Evolutionary conservation across 345 rosid species (phyloP), one percentile per base, ranked within the genome.

Genomic region (Salix viminalis): DNA sequence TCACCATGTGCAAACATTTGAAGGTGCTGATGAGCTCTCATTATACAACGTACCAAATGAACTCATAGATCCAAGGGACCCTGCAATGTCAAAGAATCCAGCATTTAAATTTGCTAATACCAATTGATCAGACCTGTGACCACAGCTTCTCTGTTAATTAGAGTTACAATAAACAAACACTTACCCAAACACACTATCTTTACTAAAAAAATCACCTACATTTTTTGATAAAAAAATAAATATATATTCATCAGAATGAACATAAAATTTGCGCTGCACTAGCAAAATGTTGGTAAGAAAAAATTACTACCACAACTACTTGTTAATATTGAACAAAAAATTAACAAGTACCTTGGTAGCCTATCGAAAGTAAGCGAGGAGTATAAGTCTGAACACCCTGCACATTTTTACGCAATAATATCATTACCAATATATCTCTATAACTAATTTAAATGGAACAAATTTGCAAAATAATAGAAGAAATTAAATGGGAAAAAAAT

Each of bases 21-120:
- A 70, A 80, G 85, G 67, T 60, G 79, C 76, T 10, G 88, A 76
- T 34, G 80, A 81, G 36, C 56, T 82, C 72, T 82, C 87, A 12
- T 85, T 81, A 79, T 91, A 92, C 82, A 95, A 77, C 0, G 93
- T 79, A 75, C 97, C 97, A 37, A 76, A 84, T 62, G 94, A 85
- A 77, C 96, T 88, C 89, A 93, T 70, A 70, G 92, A 85, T 78
- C 99, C 99, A 76, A 96, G 89, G 41, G 97, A 91, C 56, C 98
- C 97, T 94, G 83, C 80, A 83, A 77, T 46, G 3, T n/a, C 23
- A 68, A 14, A 69, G 72, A 69, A 23, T 21, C 60, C 78, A 78
- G 58, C 64, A 34, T 34, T 34, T 26, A 30, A 81, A 41, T 39
- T 41, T 11, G 7, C 34, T 64, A 52, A 15, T 61, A 19, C 68